phyloP scores from a whole-genome alignment of 768 basidiomycete genomes.

The Leccinum subgranulosum region DNA sequence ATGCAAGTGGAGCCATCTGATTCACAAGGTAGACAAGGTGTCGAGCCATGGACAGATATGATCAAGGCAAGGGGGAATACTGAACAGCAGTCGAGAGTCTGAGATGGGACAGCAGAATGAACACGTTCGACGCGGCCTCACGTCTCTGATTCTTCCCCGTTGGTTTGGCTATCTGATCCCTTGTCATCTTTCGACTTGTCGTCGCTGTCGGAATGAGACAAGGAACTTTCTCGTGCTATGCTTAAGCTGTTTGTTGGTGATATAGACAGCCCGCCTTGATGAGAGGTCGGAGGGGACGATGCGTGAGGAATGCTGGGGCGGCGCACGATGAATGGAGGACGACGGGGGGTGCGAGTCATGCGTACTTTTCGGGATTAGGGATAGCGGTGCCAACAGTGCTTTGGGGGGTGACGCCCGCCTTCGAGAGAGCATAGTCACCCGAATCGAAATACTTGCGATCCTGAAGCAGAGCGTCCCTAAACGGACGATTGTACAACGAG shows the following conservation, averaged over 20 bases:
- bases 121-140: constrained; percentile 10
- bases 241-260: constrained; percentile 73
- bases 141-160: constrained; percentile 13
- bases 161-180: constrained; percentile 5
- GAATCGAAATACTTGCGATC: constrained; percentile 99
- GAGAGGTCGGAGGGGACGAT: constrained; percentile 59
- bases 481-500: neutral
- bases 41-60: constrained; percentile 22
- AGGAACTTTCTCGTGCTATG: constrained; percentile 59
- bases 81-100: constrained; percentile 10
- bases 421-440: constrained; percentile 96
- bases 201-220: constrained; percentile 31
- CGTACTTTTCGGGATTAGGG: constrained; percentile 96
- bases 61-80: constrained; percentile 21
- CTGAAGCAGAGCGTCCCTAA: constrained; percentile 39
- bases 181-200: constrained; percentile 16
- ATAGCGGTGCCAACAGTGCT: constrained; percentile 92
- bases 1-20: constrained; percentile 16
- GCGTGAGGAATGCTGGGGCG: constrained; percentile 81
- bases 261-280: constrained; percentile 57
- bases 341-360: constrained; percentile 4
- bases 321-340: neutral
- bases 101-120: constrained; percentile 3
- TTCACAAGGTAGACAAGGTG: constrained; percentile 5
- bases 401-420: constrained; percentile 89